phyloP scores from a whole-genome alignment of 148 eudicot genomes.

The Drosera capensis region DNA sequence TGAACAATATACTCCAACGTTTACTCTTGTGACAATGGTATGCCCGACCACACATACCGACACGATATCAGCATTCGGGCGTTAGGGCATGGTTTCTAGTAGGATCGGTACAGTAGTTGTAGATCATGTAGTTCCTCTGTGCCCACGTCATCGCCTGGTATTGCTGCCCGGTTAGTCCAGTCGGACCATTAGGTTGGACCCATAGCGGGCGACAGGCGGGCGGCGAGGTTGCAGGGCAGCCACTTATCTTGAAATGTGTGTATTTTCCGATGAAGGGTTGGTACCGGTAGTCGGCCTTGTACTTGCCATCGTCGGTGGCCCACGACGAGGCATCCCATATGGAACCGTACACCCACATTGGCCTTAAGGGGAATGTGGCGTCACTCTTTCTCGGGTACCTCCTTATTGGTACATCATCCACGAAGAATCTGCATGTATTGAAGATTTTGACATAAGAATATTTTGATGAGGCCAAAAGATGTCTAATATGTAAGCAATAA shows the following conservation, averaged over 20 bases:
- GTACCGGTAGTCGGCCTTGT: conserved; percentile 71
- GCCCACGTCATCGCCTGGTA: conserved; percentile 50
- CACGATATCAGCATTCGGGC: conserved; percentile 80
- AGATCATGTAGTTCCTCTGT: conserved; percentile 44
- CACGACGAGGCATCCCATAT: conserved; percentile 99
- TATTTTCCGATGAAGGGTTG: conserved; percentile 73
- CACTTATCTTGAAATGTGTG: conserved; percentile 53
- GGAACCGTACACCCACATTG: conserved; percentile 95
- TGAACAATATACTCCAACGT: no score
- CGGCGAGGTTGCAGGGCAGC: conserved; percentile 60
- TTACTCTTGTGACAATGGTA: no score
- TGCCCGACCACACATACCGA: no score
- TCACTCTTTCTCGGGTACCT: conserved; percentile 69
- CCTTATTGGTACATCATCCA: conserved; percentile 88
- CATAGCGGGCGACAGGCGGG: conserved; percentile 44
- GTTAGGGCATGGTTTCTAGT: conserved; percentile 70
- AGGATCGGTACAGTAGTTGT: conserved; percentile 57
- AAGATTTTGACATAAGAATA: background rate
- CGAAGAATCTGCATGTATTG: conserved; percentile 51
- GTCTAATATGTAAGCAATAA: background rate
- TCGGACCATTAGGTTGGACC: conserved; percentile 38
- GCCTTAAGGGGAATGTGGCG: conserved; percentile 66
- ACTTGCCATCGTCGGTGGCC: conserved; percentile 90
- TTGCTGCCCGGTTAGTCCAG: conserved; percentile 47
- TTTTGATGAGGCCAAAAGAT: background rate